These are phyloP conservation scores for Kodamaea suecica DNA, from an alignment of 1,139 yeast species.

Conservation along the genomic window DNA sequence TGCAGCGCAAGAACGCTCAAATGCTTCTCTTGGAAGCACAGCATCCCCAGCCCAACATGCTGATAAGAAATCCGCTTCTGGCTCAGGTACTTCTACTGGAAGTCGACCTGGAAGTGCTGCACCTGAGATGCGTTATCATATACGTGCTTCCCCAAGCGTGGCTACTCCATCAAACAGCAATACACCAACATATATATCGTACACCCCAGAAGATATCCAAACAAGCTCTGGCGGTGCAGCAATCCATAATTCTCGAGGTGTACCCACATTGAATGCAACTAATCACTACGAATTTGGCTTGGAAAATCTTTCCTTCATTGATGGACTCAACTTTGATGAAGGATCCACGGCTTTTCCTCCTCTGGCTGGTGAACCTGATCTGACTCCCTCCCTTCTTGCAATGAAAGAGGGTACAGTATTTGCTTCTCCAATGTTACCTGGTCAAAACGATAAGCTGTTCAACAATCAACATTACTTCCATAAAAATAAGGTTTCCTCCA, in stretches of 20 bases:
- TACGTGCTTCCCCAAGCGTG: neutral
- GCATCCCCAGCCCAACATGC: constrained; percentile 8
- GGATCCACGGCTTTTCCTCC: constrained; percentile 40
- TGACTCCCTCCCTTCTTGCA: constrained; percentile 30
- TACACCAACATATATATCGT: neutral
- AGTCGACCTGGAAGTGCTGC: constrained; percentile 2
- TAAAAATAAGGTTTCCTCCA: constrained; percentile 16
- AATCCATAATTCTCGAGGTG: neutral
- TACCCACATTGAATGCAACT: no score
- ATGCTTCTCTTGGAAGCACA: constrained; percentile 3
- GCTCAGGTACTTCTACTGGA: neutral
- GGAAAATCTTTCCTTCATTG: constrained; percentile 29
- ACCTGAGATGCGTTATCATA: constrained; percentile 1
- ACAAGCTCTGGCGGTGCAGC: neutral
- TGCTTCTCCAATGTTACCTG: constrained; percentile 42
- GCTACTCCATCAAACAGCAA: neutral
- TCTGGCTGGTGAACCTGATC: constrained; percentile 18
- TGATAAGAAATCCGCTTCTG: neutral
- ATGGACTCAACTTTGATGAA: constrained; percentile 22
- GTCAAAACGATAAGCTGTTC: constrained; percentile 43
- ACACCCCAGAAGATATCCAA: neutral
- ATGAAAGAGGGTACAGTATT: constrained; percentile 19
- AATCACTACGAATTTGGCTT: constrained; percentile 24
- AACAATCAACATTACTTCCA: constrained; percentile 45
- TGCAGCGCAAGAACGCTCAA: neutral